phyloP scores from a whole-genome alignment of 257 asterid genomes.

The Lycium barbarum region DNA sequence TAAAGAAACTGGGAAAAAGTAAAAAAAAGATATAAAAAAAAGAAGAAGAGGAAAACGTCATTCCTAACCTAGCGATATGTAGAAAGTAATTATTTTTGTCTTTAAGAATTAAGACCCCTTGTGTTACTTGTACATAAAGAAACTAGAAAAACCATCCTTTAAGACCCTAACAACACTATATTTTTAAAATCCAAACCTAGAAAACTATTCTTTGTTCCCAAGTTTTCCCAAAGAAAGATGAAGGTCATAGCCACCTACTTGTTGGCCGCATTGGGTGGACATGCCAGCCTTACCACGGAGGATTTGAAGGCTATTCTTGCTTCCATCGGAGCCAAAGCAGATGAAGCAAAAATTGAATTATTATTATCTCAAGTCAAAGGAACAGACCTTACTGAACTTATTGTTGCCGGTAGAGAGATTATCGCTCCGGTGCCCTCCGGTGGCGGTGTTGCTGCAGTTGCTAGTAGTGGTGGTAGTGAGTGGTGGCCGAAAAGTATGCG shows the following conservation, averaged over 20 bases:
- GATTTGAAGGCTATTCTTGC: conserved; percentile 32
- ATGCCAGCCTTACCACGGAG: conserved; percentile 28
- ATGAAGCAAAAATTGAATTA: conserved; percentile 35
- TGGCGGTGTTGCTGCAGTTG: conserved; percentile 32
- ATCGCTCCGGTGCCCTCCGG: conserved; percentile 43
- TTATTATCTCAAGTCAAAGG: conserved; percentile 39
- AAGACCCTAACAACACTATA: background rate
- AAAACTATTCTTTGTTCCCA: background rate
- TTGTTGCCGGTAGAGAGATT: conserved; percentile 43
- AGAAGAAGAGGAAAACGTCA: background rate
- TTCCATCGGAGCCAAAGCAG: conserved; percentile 40
- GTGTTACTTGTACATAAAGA: too few relatives aligned
- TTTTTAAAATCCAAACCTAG: background rate
- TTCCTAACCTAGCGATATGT: background rate
- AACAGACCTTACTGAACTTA: conserved; percentile 40
- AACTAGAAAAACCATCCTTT: background rate
- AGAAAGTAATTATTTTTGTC: background rate
- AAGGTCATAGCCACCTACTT: conserved; percentile 36
- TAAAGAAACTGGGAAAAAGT: background rate
- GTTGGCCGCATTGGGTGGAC: conserved; percentile 39
- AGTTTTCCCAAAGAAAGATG: background rate
- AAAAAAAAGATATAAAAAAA: too few relatives aligned
- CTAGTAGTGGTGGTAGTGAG: conserved; percentile 30
- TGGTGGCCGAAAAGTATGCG: conserved; percentile 32
- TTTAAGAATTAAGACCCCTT: too few relatives aligned